These are phyloP conservation scores for Solanum sitiens DNA, from an alignment of 257 asterid species.

Conservation along the genomic window DNA sequence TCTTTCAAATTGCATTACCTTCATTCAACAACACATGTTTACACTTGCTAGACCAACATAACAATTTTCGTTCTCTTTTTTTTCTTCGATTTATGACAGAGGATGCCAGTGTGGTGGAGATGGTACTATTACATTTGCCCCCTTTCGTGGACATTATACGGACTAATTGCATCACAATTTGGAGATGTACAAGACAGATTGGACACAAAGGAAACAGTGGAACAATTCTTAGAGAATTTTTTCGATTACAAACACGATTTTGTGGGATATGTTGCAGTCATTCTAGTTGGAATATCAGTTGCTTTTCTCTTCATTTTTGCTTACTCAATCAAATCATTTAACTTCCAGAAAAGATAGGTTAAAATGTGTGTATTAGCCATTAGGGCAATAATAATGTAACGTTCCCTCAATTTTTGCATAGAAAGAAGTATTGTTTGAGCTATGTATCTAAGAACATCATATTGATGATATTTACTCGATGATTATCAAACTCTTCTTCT, in stretches of 20 bases:
- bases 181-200: slow-evolving; percentile 35
- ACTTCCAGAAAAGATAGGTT: slow-evolving; percentile 55
- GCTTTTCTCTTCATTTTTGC: slow-evolving; percentile 56
- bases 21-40: neutral
- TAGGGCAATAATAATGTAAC: neutral
- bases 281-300: slow-evolving; percentile 31
- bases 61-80: neutral
- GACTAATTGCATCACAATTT: slow-evolving; percentile 52
- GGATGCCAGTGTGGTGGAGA: slow-evolving; percentile 79
- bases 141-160: slow-evolving; percentile 58
- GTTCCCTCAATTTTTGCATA: neutral
- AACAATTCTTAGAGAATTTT: slow-evolving; percentile 35
- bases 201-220: slow-evolving; percentile 37
- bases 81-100: slow-evolving; percentile 17
- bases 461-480: neutral
- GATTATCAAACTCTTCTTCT: too few relatives aligned
- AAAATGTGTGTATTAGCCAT: neutral
- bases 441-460: neutral
- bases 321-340: slow-evolving; percentile 46
- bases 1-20: neutral
- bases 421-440: neutral
- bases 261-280: slow-evolving; percentile 48
- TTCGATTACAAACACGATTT: slow-evolving; percentile 45
- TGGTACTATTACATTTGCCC: slow-evolving; percentile 65
- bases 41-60: neutral